Evolutionary conservation across 2,329 filamentous ascomycete genomes (phyloP), one percentile per base, ranked within the genome.

Genomic region (Dactylellina parvicollis): DNA sequence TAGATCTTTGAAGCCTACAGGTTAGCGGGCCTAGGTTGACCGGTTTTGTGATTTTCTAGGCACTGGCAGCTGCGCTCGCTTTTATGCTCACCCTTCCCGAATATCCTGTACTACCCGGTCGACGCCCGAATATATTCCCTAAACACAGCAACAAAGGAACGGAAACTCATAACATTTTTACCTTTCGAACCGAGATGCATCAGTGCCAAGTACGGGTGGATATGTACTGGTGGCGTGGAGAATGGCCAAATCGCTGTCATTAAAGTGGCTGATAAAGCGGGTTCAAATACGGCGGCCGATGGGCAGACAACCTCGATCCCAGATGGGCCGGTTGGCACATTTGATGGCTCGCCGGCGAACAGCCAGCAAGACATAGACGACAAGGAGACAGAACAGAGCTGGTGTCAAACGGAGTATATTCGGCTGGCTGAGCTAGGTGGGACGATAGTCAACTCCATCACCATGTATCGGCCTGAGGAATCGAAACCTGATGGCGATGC

Each of bases 21-120:
- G 38, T 20, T n/a, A 16, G n/a, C n/a, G 5, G 30, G 30, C 18
- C 38, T 44, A 44, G 5, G 18, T 9, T 46, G 22, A 14, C 24
- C 26, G 14, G 14, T 26, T 32, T 24, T 50, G 20, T 26, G 5
- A 46, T 42, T 18, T 40, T 24, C 12, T 34, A 93, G 90, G 76
- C 91, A 95, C 82, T 93, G 90, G 88, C 91, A 95, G 82, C 85
- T 99, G 47, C 91, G 94, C 62, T 94, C 96, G 77, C 89, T 96
- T 77, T 90, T 98, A 79, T 94, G 91, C 80, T 90, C 89, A 24
- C 89, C 92, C 76, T 87, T 91, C 78, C 85, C 88, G 44, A 87
- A 93, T 80, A 83, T 89, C 77, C 85, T 98, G 76, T 97, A 96
- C 83, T 96, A 96, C 78, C 92, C 93, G 34, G 88, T 88, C 76